Evolutionary conservation across 257 asterid genomes (phyloP).

Genomic region (Solanum verrucosum): DNA sequence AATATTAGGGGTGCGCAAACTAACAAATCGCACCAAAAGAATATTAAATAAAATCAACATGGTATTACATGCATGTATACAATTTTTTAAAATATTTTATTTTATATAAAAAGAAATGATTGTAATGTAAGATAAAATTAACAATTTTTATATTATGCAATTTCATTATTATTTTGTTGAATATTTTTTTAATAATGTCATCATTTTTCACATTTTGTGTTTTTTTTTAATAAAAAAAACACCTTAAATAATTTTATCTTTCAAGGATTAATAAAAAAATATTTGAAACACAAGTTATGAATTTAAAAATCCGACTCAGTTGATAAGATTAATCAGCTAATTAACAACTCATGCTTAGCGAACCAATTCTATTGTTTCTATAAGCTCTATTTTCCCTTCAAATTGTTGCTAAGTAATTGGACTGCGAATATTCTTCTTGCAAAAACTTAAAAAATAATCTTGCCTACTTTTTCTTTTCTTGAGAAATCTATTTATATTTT

Average conservation of each 20-base stretch:
- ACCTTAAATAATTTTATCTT: neutral
- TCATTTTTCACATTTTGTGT: neutral
- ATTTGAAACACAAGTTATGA: too few species aligned
- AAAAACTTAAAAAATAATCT: neutral
- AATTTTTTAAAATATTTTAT: too few species aligned
- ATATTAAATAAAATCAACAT: too few species aligned
- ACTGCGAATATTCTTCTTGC: neutral
- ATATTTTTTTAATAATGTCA: neutral
- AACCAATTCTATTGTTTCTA: neutral
- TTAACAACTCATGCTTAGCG: neutral
- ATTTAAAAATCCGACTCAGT: too few species aligned
- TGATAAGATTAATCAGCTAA: neutral
- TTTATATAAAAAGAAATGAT: too few species aligned
- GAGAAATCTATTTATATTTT: neutral
- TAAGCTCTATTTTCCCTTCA: neutral
- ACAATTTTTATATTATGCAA: neutral
- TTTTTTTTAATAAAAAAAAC: neutral
- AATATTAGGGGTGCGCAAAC: neutral
- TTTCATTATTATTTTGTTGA: neutral
- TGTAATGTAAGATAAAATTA: neutral
- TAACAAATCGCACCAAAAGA: neutral
- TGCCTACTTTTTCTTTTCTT: neutral
- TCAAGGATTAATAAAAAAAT: neutral
- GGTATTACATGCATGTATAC: too few species aligned
- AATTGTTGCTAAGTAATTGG: neutral